Base-by-base conservation (phyloP, 371 early-diverging fungal species). In the Blakeslea trispora region DNA sequence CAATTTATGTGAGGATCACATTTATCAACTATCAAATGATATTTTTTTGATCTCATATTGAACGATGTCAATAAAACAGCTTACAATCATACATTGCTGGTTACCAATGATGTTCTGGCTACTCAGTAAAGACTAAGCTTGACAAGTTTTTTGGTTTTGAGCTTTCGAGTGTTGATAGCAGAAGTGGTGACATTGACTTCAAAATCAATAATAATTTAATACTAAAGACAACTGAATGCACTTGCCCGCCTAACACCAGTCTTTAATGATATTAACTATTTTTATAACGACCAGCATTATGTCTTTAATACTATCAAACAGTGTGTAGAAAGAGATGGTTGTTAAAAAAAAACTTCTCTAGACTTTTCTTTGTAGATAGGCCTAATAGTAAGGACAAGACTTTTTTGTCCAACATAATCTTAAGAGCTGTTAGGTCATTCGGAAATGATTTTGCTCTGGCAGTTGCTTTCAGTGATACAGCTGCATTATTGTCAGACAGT, bases 401-500 rank as follows among this genome's bases (percentile, higher is more conserved):
- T 14, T 47, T 14, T n/a, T n/a, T 47, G 1, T 47, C 32, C 28
- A 47, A 31, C 9, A 3, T 17, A 15, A 1, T 47, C 4, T 1
- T 31, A 1, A 31, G 32, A 28, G 6, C 14, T 9, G 47, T 47
- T 2, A 31, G 32, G 32, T 6, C 17, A 5, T 17, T 5, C 6
- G 23, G 17, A 1, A 32, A 15, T 31, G 47, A n/a, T 0, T 3
- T 47, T 9, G 28, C 53, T 8, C 13, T 53, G 5, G n/a, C 35
- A 35, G 55, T 64, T 2, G 63, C 72, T 0, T 61, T 59, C 0
- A 61, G 55, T 18, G 66, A 64, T 5, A 68, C 65, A 11, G 65
- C 66, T 18, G 66, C 62, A 10, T 45, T 68, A 32, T 50, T 72
- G 7, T 37, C 68, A 21, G 35, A 45, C 21, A 53, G 53, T 39